These are phyloP conservation scores for Fusarium keratoplasticum DNA, from an alignment of 2,329 filamentous ascomycete species.

Conservation along the genomic window DNA sequence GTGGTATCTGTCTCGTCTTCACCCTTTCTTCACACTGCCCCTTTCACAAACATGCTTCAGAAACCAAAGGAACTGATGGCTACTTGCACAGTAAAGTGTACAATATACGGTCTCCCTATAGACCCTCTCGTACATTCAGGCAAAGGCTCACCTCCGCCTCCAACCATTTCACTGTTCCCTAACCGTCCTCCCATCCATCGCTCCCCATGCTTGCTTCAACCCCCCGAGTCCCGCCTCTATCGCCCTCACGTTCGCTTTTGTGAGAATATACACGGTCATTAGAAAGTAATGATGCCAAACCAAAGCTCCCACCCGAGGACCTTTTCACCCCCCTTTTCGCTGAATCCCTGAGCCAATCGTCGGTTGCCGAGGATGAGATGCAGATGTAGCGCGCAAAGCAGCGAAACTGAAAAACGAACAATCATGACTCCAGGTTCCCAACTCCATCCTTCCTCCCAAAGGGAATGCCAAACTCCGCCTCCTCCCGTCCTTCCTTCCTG, in stretches of 20 bases:
- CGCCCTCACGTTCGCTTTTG: conserved; percentile 41
- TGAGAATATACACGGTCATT: conserved; percentile 47
- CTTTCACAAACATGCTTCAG: conserved; percentile 16
- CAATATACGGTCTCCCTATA: conserved; percentile 38
- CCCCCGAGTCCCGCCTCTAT: conserved; percentile 39
- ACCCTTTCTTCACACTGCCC: conserved; percentile 7
- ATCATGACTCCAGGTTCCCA: conserved; percentile 49
- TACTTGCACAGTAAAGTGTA: conserved; percentile 44
- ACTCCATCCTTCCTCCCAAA: conserved; percentile 46
- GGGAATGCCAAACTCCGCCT: conserved; percentile 45
- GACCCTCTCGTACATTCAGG: conserved; percentile 22
- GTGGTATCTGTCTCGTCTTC: conserved; percentile 24
- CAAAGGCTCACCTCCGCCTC: conserved; percentile 22
- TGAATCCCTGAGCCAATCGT: conserved; percentile 43
- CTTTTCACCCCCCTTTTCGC: conserved; percentile 41
- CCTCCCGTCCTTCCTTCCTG: conserved; percentile 28
- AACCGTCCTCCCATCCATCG: conserved; percentile 31
- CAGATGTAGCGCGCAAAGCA: conserved; percentile 48
- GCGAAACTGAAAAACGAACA: conserved; percentile 48
- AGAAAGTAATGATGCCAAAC: conserved; percentile 47
- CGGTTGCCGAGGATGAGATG: conserved; percentile 45
- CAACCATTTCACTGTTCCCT: conserved; percentile 18
- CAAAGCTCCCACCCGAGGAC: conserved; percentile 45
- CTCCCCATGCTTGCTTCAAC: conserved; percentile 31
- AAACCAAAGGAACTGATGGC: conserved; percentile 39